Evolutionary conservation across 768 basidiomycete genomes (phyloP), one percentile per base, ranked within the genome.

Genomic region (Gyrodon lividus): DNA sequence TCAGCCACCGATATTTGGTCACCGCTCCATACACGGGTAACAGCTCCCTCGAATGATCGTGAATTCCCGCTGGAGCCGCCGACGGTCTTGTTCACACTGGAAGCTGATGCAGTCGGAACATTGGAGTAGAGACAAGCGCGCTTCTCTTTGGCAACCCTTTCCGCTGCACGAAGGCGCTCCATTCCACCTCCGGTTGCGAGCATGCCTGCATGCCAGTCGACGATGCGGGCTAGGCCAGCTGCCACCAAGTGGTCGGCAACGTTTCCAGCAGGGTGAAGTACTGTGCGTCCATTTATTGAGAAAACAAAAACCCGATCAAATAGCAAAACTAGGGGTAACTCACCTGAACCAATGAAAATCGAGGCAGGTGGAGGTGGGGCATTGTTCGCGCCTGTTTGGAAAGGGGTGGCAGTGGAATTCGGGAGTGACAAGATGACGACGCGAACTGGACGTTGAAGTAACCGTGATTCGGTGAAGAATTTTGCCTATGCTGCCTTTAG

Each of bases 181-280:
- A 98, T 91, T 5, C 83, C 89, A 35, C 93, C 93, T 46, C 78
- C 75, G 47, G 77, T 80, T 1, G 92, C 84, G 19, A 99, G 82
- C 80, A 98, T 88, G 19, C 95, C 95, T 14, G 96, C 94, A 67
- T 99, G 96, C 95, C 95, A 98, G 65, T 96, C 95, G 52, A 98
- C 87, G 44, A 98, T 80, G 51, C 92, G 87, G 16, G 95, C 96
- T 2, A 98, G 76, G 24, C 96, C 95, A 40, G 83, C 81, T 4
- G 79, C 81, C 24, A 92, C 84, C 34, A 99, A 77, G 68, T 89
- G 84, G 59, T 96, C 92, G 12, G 93, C 94, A 22, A 99, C 87
- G 70, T 97, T 97, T 28, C 96, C 96, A 16, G 86, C 90, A 8
- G 96, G 94, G 66, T 98, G 96, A 37, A 90, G 72, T 12, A 92